Evolutionary conservation across 345 rosid species (phyloP), one percentile per base, ranked within the genome.

Genomic region (Eucalyptus regnans): DNA sequence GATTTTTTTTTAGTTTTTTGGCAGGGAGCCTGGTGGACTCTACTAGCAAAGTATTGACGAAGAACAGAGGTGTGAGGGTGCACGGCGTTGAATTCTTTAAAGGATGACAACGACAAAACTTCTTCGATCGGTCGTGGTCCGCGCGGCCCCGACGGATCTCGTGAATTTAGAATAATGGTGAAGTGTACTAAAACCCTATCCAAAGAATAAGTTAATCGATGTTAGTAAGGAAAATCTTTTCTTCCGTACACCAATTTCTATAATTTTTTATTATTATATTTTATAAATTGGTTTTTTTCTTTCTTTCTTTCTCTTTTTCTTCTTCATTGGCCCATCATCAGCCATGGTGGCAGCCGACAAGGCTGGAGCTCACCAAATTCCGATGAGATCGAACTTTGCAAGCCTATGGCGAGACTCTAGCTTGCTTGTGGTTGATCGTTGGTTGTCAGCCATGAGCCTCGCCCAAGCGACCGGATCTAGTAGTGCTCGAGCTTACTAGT

Each of bases 301-400:
- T 50, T 51, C 22, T 17, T 51, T 17, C 23, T 17, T 17, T 51
- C 4, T 7, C 7, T 18, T 52, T 52, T 17, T 52, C 23, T 52
- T 52, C 4, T 52, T 52, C 58, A 20, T 52, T 52, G 25, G 58
- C 25, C 58, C 25, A 1, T 52, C 0, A 4, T 10, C 2, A 0
- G 8, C 23, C 58, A 52, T 7, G 2, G 5, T 0, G 0, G 23
- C 0, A 52, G 2, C 23, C 2, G 0, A 1, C 0, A 5, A 52
- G 22, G 58, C 5, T 20, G 3, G 22, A 52, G 58, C 25, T 52
- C 25, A 8, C 58, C 9, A 52, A 0, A 52, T 52, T 52, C 10
- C 9, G 1, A 8, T 7, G 58, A 20, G 23, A 52, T 18, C 0
- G 5, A 52, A 52, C 23, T 52, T 52, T 52, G 9, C 9, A 0